Evolutionary conservation across 1,284 basidiomycete genomes (phyloP).

Genomic region (Schizophyllum commune): DNA sequence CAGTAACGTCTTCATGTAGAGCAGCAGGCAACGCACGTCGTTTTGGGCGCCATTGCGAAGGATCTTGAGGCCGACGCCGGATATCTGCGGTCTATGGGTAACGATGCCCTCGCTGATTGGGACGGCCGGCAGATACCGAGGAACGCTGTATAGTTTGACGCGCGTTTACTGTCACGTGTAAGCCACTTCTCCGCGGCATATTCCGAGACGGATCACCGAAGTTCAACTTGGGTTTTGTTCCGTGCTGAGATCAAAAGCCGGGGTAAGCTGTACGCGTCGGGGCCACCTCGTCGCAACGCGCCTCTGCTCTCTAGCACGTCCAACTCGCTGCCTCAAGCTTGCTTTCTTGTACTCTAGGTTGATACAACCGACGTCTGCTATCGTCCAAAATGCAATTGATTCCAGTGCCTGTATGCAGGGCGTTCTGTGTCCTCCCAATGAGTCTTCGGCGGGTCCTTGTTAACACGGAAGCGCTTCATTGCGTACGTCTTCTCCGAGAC

Average conservation of each 20-base stretch:
- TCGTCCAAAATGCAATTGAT: too few species aligned
- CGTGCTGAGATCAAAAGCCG: not conserved
- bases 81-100: not conserved
- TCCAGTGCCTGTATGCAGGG: too few species aligned
- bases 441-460: too few species aligned
- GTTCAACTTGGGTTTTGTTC: not conserved
- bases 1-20: not conserved
- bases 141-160: not conserved
- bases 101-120: not conserved
- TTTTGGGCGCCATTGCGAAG: not conserved
- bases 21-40: not conserved
- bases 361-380: too few species aligned
- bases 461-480: too few species aligned
- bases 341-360: too few species aligned
- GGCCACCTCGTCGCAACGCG: not conserved
- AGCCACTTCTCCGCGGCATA: not conserved
- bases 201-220: not conserved
- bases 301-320: too few species aligned
- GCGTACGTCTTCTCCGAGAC: too few species aligned
- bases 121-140: not conserved
- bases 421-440: too few species aligned
- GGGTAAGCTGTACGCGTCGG: not conserved
- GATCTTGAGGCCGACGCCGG: not conserved
- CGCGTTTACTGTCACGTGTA: not conserved
- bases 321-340: too few species aligned